Evolutionary conservation across 2,329 filamentous ascomycete genomes (phyloP).

Genomic region (Coniosporium tulheliwenetii): DNA sequence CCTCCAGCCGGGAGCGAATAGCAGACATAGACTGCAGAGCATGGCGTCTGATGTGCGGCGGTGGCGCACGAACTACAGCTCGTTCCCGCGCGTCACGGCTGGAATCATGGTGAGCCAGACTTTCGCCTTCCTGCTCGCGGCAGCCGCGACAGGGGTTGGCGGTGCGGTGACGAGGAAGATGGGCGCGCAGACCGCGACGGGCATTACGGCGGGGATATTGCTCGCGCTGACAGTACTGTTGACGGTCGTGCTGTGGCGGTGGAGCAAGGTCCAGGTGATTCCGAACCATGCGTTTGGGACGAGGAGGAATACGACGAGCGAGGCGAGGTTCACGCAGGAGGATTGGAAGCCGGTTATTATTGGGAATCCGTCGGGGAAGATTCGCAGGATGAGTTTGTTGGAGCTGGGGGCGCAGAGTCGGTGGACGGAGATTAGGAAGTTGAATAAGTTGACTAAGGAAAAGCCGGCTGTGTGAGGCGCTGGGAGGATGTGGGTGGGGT

Average conservation of each 20-base stretch:
- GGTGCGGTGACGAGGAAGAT: slow-evolving; percentile 50
- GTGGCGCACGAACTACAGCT: slow-evolving; percentile 55
- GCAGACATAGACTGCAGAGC: slow-evolving; percentile 27
- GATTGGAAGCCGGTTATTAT: slow-evolving; percentile 56
- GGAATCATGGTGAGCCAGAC: slow-evolving; percentile 57
- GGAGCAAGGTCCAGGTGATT: slow-evolving; percentile 52
- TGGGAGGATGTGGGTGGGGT: too few relatives aligned
- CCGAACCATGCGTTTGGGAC: slow-evolving; percentile 38
- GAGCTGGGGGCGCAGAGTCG: slow-evolving; percentile 53
- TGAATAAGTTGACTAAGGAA: slow-evolving; percentile 22
- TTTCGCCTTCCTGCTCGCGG: slow-evolving; percentile 53
- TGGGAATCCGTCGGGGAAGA: slow-evolving; percentile 54
- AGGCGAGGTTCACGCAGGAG: slow-evolving; percentile 36
- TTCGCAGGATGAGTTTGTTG: slow-evolving; percentile 53
- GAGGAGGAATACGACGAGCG: slow-evolving; percentile 30
- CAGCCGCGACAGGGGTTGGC: slow-evolving; percentile 50
- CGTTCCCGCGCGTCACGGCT: slow-evolving; percentile 57
- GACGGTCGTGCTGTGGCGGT: slow-evolving; percentile 46
- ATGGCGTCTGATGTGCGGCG: slow-evolving; percentile 26
- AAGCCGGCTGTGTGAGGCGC: too few relatives aligned
- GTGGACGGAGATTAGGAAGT: slow-evolving; percentile 52
- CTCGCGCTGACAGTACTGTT: slow-evolving; percentile 49
- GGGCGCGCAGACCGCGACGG: slow-evolving; percentile 52
- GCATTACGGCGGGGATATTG: slow-evolving; percentile 51
- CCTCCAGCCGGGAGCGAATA: slow-evolving; percentile 54